Base-by-base conservation (phyloP, 2,329 filamentous ascomycete genomes). In the Penicillium thymicola region DNA sequence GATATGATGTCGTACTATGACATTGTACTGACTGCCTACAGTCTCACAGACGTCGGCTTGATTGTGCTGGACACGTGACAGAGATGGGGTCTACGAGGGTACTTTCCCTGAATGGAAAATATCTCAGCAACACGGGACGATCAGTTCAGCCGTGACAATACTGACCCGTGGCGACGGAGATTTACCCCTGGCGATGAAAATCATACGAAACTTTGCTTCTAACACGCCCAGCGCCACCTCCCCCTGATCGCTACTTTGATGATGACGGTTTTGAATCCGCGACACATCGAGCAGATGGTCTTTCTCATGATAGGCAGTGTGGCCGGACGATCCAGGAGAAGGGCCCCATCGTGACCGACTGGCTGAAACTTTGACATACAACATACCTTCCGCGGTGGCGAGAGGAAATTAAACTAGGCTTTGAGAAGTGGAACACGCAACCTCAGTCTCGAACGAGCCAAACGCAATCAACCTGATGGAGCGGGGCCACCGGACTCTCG, bases 391-490 rank as follows among this genome's bases (percentile, higher is more conserved):
- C 13, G n/a, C 43, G n/a, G 11, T 10, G 40, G 53, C 13, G 42
- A 60, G 36, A 34, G 40, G 45, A 61, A 49, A 54, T 59, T 60
- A 44, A 27, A 48, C 52, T 54, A 6, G 14, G 47, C 57, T 62
- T 62, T 62, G 56, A 51, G 61, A 55, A 36, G 56, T 61, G 60
- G 44, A 36, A 51, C 54, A 51, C 3, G 18, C 28, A 21, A 34
- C 21, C 16, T 37, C 45, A 52, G 59, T 55, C 59, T 60, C 59
- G 54, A 64, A 58, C 28, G 48, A 62, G 44, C 30, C 38, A 42
- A 51, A 48, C 38, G 28, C 63, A 55, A 63, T 61, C 57, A 59
- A 60, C 53, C 51, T 50, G 53, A 44, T 44, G 44, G 48, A 53
- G 59, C 45, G 51, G 54, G 37, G 32, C 51, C 30, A 34, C 32